These are phyloP conservation scores for Wickerhamiella alocasiicola DNA, from an alignment of 805 yeast species.

Conservation along the genomic window DNA sequence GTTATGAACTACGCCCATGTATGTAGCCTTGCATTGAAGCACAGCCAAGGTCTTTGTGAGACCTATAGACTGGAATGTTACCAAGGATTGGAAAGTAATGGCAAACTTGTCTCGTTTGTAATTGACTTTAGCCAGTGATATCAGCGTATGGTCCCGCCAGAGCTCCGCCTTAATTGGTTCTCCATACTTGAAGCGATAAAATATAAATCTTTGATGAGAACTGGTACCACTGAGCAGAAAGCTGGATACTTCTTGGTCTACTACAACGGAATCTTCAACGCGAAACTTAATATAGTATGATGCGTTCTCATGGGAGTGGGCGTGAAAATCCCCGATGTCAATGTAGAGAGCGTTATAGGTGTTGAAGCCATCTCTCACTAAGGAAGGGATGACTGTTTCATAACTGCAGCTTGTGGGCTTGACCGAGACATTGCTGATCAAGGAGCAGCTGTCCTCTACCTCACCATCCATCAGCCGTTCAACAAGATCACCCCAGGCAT, in stretches of 20 bases:
- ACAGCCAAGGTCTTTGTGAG: constrained; percentile 3
- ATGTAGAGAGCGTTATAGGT: background rate
- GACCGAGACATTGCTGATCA: background rate
- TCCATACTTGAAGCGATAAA: background rate
- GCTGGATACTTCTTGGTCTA: constrained; percentile 2
- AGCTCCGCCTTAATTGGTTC: constrained; percentile 1
- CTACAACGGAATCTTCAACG: background rate
- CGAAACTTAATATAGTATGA: background rate
- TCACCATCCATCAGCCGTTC: background rate
- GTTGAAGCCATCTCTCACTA: constrained; percentile 2
- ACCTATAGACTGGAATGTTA: constrained; percentile 1
- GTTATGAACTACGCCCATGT: background rate
- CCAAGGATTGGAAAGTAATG: background rate
- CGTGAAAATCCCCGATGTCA: background rate
- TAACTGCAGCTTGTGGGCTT: background rate
- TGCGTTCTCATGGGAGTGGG: background rate
- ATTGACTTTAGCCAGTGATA: background rate
- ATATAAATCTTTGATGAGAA: background rate
- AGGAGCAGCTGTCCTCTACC: background rate
- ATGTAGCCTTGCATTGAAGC: background rate
- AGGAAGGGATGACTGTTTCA: background rate
- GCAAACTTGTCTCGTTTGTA: background rate
- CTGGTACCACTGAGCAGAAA: background rate
- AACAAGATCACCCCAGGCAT: background rate
- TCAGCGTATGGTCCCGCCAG: background rate